Evolutionary conservation across 1,284 basidiomycete species (phyloP), one percentile per base, ranked within the genome.

Genomic region (Malassezia furfur): DNA sequence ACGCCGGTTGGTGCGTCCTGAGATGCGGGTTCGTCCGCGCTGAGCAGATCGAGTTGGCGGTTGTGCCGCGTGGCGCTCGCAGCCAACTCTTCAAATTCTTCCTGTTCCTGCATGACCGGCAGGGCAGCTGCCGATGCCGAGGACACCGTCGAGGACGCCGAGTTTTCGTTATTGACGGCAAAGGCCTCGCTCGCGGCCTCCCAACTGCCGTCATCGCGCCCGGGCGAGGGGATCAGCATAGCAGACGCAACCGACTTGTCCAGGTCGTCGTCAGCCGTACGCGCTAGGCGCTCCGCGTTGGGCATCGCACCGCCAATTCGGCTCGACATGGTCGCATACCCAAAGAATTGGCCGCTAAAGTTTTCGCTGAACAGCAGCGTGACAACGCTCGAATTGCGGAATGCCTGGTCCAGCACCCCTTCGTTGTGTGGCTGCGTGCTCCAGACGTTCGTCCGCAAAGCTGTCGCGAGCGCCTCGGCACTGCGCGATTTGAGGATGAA

Each of bases 351-450:
- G 21, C 88, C 85, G 49, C 87, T 88, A 74, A 86, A 87, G 77
- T 96, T 96, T 25, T 88, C 91, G 40, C 89, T 83, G 68, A 94
- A 94, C 63, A 96, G 84, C 41, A 96, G 81, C 67, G 81, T 86
- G 5, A 94, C 91, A 15, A 88, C 84, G 65, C 83, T 81, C 63
- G 86, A 87, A 7, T 88, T 93, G 35, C 89, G 82, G 76, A 81
- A 96, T 0, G 91, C 91, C 74, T 90, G 88, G 65, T 96, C 89
- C 28, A 77, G 66, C 1, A 77, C 73, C 12, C 66, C 65, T 75
- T 96, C 91, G 68, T 96, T 96, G 77, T 96, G 91, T 56, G 81
- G 81, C 75, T 96, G 93, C 0, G 91, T 96, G 34, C 86, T 85
- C 91, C 93, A 96, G 0, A 85, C 62, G 1, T 87, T 85, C 8